Evolutionary conservation across 495 filamentous ascomycete species (phyloP), one percentile per base, ranked within the genome.

Genomic region (Lasiosphaeria hispida): DNA sequence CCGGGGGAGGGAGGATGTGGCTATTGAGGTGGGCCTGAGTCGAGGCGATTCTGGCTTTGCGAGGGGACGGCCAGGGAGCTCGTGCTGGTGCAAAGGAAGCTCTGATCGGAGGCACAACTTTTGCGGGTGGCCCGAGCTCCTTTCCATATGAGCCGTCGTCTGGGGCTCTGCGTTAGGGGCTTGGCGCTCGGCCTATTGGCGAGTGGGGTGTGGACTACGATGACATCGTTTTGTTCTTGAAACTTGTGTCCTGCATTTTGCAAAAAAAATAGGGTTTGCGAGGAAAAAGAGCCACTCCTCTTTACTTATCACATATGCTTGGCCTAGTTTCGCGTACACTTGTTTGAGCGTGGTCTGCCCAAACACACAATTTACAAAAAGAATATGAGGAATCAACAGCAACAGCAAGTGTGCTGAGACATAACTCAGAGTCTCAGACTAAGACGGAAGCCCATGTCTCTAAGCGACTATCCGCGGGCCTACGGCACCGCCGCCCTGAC

Each of bases 401-500:
- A 19, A 35, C 8, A 18, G 30, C 19, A 49, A 8, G 10, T 36
- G 3, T 19, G 36, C 23, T 13, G 8, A 30, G 23, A 15, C 23
- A 13, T 14, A 36, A 14, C 47, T 35, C 47, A 36, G 15, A 36
- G 15, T 13, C n/a, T n/a, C n/a, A n/a, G n/a, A n/a, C n/a, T 15
- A 30, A 19, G 18, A 10, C 18, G 18, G 13, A 33, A 49, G 17
- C 61, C 15, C 45, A 83, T 82, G 79, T 80, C 81, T 58, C 60
- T 83, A 39, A 80, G 69, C 68, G 78, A 81, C 57, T 77, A 83
- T 47, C 81, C 81, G 4, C 72, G 72, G 59, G 79, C 71, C 57
- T 83, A 83, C 64, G 78, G 80, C 75, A 80, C 79, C 2, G 81
- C 77, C 33, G 81, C 78, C 49, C 69, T 90, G 34, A 77, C 85